A percentile compares a stretch with the other conserved stretches of the same genome.
Conservation (phyloP, 331 rosid species). For the Arachis monticola region DNA sequence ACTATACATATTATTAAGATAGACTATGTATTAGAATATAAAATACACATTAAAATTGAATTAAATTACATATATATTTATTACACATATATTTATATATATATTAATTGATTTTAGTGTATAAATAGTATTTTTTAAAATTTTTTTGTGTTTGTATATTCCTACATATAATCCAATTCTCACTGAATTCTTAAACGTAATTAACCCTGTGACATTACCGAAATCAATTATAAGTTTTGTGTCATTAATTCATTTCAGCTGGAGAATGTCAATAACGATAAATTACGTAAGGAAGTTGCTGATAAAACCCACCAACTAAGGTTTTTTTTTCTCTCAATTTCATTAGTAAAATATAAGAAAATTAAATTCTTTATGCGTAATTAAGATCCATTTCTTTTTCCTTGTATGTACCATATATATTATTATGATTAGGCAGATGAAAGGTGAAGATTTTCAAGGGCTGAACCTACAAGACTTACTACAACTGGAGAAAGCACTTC, state of each 20-base stretch:
- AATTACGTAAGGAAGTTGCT: constrained; percentile 55
- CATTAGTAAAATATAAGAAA: neutral
- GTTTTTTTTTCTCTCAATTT: constrained; percentile 33
- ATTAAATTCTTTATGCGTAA: neutral
- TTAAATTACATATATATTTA: too few species aligned
- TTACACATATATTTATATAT: too few species aligned
- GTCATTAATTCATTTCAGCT: constrained; percentile 42
- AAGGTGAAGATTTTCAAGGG: constrained; percentile 63
- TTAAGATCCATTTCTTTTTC: neutral
- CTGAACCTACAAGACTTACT: constrained; percentile 49
- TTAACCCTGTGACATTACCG: neutral
- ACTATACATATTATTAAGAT: too few species aligned
- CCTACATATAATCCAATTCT: neutral
- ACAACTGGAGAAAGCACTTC: constrained; percentile 54
- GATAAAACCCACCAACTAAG: constrained; percentile 52
- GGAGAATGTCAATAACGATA: constrained; percentile 33
- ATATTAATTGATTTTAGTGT: too few species aligned
- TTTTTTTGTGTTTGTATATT: neutral
- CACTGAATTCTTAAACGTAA: neutral
- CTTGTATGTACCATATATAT: neutral
- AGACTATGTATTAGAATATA: too few species aligned
- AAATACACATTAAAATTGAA: too few species aligned
- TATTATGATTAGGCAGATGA: constrained; percentile 51
- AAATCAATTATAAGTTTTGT: neutral
- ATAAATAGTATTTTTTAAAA: too few species aligned